These are phyloP conservation scores for Dipteronia sinensis DNA, from an alignment of 345 rosid species.

Conservation along the genomic window DNA sequence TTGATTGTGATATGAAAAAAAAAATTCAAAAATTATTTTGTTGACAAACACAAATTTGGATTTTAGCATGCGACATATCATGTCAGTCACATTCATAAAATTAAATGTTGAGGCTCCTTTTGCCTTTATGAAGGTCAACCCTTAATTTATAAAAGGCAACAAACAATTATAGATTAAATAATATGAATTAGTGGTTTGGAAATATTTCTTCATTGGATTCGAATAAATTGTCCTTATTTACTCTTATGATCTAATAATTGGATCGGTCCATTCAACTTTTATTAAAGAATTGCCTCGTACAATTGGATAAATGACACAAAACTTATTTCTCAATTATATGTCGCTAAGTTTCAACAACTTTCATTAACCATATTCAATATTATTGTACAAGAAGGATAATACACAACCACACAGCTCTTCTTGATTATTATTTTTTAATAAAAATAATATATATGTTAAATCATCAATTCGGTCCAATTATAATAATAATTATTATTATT, in stretches of 20 bases:
- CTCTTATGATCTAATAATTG: background rate
- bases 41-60: background rate
- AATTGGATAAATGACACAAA: background rate
- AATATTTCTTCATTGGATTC: conserved; percentile 23
- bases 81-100: conserved; percentile 4
- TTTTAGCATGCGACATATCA: background rate
- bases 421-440: too few species aligned
- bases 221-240: background rate
- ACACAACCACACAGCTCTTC: background rate
- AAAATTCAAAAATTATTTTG: background rate
- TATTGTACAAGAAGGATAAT: background rate
- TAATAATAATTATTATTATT: too few species aligned
- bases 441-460: too few species aligned
- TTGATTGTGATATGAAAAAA: background rate
- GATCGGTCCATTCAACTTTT: background rate
- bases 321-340: background rate
- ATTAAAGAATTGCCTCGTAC: background rate
- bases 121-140: conserved; percentile 8
- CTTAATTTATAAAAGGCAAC: background rate
- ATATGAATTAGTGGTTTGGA: background rate
- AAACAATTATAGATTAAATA: background rate
- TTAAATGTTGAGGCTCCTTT: background rate
- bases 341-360: background rate
- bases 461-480: too few species aligned
- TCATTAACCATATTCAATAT: background rate